Base-by-base conservation (phyloP, 805 yeast genomes). In the Yarrowia bubula region DNA sequence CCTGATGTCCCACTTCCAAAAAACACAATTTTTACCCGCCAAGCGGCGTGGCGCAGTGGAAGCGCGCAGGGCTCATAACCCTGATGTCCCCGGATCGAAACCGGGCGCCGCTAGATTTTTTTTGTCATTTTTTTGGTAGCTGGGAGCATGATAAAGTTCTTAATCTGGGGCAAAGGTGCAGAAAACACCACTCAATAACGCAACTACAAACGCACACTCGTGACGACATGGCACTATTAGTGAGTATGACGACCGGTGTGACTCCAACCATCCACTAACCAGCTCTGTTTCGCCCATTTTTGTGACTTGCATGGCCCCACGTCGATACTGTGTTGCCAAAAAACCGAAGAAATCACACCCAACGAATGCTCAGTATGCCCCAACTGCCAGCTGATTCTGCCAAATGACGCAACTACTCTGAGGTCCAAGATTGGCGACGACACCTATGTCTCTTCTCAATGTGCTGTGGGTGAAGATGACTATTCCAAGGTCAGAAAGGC, bases 61-160 rank as follows among this genome's bases (percentile, higher is more conserved):
- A 87, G 92, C 92, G 92, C 90, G 91, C 91, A 85, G 92, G 92
- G 92, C 92, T 87, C 92, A 87, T 87, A 87, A 87, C 92, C 91
- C 92, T 87, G 91, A 87, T 84, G 92, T 86, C 92, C 89, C 83
- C 79, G 90, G 92, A 87, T 87, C 92, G 92, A 87, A 86, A 88
- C 92, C 88, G 79, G 82, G 88, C 89, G 85, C 84, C 88, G 92
- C 91, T 87, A 87, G 31, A 22, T 67, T 72, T 75, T n/a, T 77
- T 78, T 79, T 72, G 11, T 14, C n/a, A 8, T 28, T 33, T 31
- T 51, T 35, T 50, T 50, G 10, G 8, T 18, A 8, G 32, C 22
- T 48, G 31, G 38, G 33, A 1, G 13, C 14, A 3, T 22, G 50
- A 43, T 58, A 43, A 43, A 58, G 51, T 58, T 58, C 51, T 15